Conservation (phyloP, 2,329 filamentous ascomycete genomes). For the Hymenoscyphus infarciens region DNA sequence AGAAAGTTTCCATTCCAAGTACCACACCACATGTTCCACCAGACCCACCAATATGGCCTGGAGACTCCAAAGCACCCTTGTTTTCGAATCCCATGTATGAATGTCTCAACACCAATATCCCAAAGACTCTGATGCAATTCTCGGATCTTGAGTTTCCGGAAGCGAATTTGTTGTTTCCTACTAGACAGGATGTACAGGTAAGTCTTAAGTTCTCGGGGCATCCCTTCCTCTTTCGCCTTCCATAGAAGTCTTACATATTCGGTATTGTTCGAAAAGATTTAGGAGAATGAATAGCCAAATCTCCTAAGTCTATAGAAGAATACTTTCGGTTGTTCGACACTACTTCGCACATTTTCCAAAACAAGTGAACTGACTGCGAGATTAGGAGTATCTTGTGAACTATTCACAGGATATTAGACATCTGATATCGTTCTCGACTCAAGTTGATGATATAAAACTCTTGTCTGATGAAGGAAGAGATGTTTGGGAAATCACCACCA, state of each 20-base stretch:
- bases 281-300: no score
- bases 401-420: conserved; percentile 64
- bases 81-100: conserved; percentile 87
- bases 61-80: conserved; percentile 39
- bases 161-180: conserved; percentile 69
- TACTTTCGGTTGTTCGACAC: no score
- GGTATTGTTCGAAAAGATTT: no score
- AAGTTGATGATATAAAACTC: conserved; percentile 59
- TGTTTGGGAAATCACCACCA: conserved; percentile 51
- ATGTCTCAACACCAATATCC: conserved; percentile 81
- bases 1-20: conserved; percentile 60
- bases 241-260: no score
- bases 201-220: no score
- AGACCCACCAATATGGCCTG: conserved; percentile 58
- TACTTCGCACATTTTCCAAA: no score
- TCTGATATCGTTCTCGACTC: conserved; percentile 66
- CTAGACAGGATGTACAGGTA: conserved; percentile 60
- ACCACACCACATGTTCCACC: conserved; percentile 59
- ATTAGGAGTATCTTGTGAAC: conserved; percentile 59
- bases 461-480: conserved; percentile 34
- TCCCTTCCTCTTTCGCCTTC: no score
- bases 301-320: no score
- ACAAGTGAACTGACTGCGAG: no score
- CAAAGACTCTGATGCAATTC: conserved; percentile 75
- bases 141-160: conserved; percentile 64